Evolutionary conservation across 306 rosid species (phyloP).

Genomic region (Quercus aquifolioides): DNA sequence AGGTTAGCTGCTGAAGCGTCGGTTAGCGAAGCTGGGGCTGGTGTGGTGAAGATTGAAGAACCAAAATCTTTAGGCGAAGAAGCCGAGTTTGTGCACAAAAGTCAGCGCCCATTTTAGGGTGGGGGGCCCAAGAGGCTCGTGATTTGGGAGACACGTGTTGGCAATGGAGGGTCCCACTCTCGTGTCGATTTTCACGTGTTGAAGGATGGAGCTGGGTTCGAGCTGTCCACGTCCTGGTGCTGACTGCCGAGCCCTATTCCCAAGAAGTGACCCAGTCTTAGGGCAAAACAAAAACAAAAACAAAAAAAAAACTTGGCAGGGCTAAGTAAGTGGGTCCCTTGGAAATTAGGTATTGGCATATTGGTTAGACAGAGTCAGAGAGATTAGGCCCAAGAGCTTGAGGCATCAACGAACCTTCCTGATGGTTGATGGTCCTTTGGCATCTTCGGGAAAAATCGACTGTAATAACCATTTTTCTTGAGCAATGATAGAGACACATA

Average conservation of each 20-base stretch:
- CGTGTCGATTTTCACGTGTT: conserved; percentile 23
- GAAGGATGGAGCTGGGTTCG: conserved; percentile 2
- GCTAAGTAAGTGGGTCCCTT: neutral
- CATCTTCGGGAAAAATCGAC: no score
- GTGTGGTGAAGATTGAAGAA: neutral
- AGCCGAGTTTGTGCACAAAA: neutral
- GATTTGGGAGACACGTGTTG: conserved; percentile 3
- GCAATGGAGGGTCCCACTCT: conserved; percentile 1
- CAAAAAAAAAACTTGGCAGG: neutral
- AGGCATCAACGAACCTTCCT: no score
- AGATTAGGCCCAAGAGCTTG: no score
- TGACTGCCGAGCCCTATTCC: neutral
- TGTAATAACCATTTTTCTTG: no score
- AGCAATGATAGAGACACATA: no score
- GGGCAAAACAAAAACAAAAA: neutral
- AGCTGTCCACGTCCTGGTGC: conserved; percentile 16
- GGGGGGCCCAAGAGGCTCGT: neutral
- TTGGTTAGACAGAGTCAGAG: neutral
- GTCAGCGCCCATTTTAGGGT: conserved; percentile 33
- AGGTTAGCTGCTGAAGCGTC: conserved; percentile 42
- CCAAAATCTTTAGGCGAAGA: no score
- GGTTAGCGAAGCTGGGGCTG: conserved; percentile 33
- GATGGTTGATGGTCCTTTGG: no score
- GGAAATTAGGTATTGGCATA: neutral
- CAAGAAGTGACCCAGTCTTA: neutral